Base-by-base conservation (phyloP, 176 grass and related monocot species). In the Poa pratensis region DNA sequence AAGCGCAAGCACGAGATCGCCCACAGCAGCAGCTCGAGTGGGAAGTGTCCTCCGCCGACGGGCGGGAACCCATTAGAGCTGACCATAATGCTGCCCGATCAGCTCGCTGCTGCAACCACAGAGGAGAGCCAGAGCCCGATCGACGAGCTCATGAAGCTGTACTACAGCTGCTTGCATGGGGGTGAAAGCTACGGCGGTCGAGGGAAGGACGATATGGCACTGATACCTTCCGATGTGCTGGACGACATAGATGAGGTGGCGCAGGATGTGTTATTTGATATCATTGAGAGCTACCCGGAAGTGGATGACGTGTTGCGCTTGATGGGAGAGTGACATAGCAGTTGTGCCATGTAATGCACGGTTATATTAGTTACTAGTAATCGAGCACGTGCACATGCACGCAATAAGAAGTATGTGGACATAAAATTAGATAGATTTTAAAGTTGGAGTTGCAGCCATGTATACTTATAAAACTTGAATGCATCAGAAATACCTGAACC, bases 1-100 rank as follows among this genome's bases (percentile, higher is more conserved):
- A 90, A 90, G 74, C 84, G 88, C 54, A 90, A 86, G 84, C 71
- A 72, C 13, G 78, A 90, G 72, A 58, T 70, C 43, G 3, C 48
- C n/a, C 9, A 28, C 20, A 54, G 64, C 7, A 9, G 30, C 80
- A 40, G 32, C n/a, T 24, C 65, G 14, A 34, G 65, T 51, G 37
- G 39, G 69, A 75, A 18, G 48, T 69, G 28, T 17, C 28, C 18
- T 3, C 17, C 1, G n/a, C 18, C 13, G 0, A 27, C 20, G 8
- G 46, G 24, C 39, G 17, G 54, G 11, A 22, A 50, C 16, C 45
- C 15, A 32, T 52, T 14, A 6, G 22, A 78, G 28, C 51, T 89
- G 53, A 73, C 72, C 22, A 14, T 82, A 23, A 17, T 73, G 17
- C 55, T 46, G 34, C 87, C 87, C 22, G 57, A 80, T 73, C 69